Conservation (phyloP, 352 stramenopile species). For the Phytopythium ostracodes region DNA sequence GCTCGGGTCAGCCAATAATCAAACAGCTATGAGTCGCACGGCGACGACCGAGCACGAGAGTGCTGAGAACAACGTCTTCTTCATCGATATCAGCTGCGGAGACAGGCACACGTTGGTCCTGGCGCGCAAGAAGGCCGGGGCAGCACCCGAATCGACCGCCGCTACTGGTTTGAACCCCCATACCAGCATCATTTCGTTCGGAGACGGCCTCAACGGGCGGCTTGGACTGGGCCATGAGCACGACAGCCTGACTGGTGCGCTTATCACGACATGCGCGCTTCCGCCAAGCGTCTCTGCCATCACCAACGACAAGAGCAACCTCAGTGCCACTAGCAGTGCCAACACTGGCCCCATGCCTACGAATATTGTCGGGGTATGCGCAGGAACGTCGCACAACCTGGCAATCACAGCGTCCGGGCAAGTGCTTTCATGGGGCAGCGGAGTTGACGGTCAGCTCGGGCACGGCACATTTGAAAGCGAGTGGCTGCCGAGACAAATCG, state of each 20-base stretch:
- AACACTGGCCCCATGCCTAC: constrained; percentile 14
- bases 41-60: constrained; percentile 4
- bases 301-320: not conserved
- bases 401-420: constrained; percentile 45
- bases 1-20: too few species aligned
- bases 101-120: constrained; percentile 64
- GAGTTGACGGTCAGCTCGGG: constrained; percentile 52
- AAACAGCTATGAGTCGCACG: too few species aligned
- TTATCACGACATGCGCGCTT: constrained; percentile 36
- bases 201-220: constrained; percentile 63
- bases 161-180: constrained; percentile 8
- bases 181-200: constrained; percentile 55
- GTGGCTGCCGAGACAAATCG: constrained; percentile 51
- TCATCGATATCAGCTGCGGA: constrained; percentile 60
- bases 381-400: constrained; percentile 45
- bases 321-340: not conserved
- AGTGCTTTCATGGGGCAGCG: constrained; percentile 66
- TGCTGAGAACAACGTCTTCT: constrained; percentile 35
- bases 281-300: not conserved
- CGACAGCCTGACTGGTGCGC: constrained; percentile 33
- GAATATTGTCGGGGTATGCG: constrained; percentile 35
- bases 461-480: constrained; percentile 45
- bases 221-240: constrained; percentile 50
- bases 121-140: constrained; percentile 3
- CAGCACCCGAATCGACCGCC: constrained; percentile 1